These are phyloP conservation scores for Fusarium solani-melongenae DNA, from an alignment of 2,329 filamentous ascomycete genomes.

Conservation along the genomic window DNA sequence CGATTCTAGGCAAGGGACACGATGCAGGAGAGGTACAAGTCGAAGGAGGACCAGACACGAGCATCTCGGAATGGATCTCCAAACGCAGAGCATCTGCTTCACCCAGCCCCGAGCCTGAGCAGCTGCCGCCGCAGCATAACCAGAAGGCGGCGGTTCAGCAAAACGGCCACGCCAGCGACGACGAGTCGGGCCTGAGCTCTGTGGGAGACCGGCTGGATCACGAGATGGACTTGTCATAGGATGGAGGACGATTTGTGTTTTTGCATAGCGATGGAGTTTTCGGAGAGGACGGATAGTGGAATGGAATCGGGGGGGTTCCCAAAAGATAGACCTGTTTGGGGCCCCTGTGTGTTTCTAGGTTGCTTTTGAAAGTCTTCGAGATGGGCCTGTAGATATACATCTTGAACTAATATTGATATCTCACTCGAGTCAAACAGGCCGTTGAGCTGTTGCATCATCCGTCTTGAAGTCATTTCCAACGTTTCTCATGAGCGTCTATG, in stretches of 20 bases:
- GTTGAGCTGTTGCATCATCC: background rate
- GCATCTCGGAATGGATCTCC: conserved; percentile 52
- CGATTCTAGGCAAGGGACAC: conserved; percentile 78
- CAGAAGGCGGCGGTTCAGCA: conserved; percentile 28
- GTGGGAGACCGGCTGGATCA: conserved; percentile 60
- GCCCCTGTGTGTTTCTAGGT: background rate
- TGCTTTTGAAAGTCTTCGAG: background rate
- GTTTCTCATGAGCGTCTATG: background rate
- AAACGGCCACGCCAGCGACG: conserved; percentile 44
- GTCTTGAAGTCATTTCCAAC: conserved; percentile 4
- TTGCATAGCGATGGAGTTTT: conserved; percentile 48
- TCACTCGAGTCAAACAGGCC: background rate
- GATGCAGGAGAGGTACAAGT: conserved; percentile 80
- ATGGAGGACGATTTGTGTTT: background rate
- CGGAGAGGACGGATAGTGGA: conserved; percentile 5
- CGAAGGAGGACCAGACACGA: conserved; percentile 72
- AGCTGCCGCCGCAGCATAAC: conserved; percentile 13
- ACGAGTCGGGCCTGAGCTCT: conserved; percentile 67
- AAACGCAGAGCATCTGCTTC: conserved; percentile 41
- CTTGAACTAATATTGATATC: background rate
- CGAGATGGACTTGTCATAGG: conserved; percentile 58
- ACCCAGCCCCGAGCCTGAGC: conserved; percentile 14
- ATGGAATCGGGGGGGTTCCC: background rate
- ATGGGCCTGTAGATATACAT: background rate
- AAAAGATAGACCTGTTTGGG: conserved; percentile 1